These are phyloP conservation scores for Lathyrus tuberosus DNA, from an alignment of 306 rosid species.

Conservation along the genomic window DNA sequence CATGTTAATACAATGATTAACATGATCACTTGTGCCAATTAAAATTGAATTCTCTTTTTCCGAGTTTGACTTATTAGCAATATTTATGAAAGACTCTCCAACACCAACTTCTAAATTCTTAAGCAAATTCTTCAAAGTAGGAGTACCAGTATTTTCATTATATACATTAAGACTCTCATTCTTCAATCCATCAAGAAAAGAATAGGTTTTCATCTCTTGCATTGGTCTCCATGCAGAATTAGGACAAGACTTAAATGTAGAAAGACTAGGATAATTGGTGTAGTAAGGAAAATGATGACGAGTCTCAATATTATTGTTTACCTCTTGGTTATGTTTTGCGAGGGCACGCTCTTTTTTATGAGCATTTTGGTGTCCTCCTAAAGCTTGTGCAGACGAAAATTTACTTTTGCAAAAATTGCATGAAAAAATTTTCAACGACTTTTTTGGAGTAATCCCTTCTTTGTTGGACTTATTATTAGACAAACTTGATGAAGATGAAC, in stretches of 20 bases:
- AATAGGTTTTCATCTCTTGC: neutral
- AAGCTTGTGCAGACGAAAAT: neutral
- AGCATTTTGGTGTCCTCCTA: neutral
- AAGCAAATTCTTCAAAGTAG: neutral
- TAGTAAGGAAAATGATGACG: constrained; percentile 38
- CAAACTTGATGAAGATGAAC: constrained; percentile 24
- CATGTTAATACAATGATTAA: neutral
- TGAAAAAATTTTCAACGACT: constrained; percentile 43
- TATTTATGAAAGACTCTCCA: neutral
- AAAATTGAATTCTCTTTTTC: neutral
- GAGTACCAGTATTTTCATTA: neutral
- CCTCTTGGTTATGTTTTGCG: constrained; percentile 63
- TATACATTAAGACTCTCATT: too few relatives aligned
- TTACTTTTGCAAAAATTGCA: neutral
- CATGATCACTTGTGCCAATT: neutral
- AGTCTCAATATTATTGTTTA: constrained; percentile 37
- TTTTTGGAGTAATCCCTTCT: constrained; percentile 10
- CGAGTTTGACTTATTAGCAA: neutral
- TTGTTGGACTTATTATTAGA: neutral
- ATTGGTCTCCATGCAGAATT: neutral
- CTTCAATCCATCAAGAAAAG: constrained; percentile 4
- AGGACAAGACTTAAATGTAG: constrained; percentile 34
- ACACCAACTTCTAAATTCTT: neutral
- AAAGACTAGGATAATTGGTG: too few relatives aligned
- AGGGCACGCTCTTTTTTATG: constrained; percentile 42